Percentiles rank a stretch among this genome's conserved stretches.
Evolutionary conservation across 345 rosid genomes (phyloP).

Genomic region (Gossypium stocksii): DNA sequence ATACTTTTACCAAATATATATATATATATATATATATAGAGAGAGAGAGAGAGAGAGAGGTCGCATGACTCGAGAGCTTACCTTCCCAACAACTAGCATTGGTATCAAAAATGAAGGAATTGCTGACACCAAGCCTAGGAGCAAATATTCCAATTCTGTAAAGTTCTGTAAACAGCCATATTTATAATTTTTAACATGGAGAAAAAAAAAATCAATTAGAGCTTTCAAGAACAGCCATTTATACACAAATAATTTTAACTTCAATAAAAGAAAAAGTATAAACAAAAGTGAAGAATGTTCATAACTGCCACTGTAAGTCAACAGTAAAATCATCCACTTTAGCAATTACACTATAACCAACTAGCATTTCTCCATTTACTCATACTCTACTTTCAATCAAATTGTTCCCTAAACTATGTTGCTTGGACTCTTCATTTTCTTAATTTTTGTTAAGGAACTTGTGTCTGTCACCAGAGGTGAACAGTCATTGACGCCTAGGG

Average conservation of each 20-base stretch:
- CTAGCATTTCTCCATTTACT: not conserved
- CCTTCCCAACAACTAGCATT: conserved; percentile 64
- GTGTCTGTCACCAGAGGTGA: too few relatives aligned
- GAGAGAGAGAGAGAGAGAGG: not conserved
- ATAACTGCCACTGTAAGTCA: not conserved
- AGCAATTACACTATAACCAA: not conserved
- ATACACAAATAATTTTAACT: not conserved
- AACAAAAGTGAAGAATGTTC: not conserved
- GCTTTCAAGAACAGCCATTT: not conserved
- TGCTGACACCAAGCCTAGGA: conserved; percentile 71
- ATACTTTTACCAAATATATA: too few relatives aligned
- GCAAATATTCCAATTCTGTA: conserved; percentile 86
- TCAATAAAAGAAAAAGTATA: not conserved
- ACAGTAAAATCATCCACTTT: not conserved
- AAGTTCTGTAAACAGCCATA: conserved; percentile 49
- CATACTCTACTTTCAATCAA: not conserved
- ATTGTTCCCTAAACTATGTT: not conserved
- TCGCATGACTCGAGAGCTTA: conserved; percentile 17
- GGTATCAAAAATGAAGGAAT: conserved; percentile 80
- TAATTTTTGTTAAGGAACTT: too few relatives aligned
- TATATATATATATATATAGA: too few relatives aligned
- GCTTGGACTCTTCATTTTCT: too few relatives aligned
- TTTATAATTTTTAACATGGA: not conserved
- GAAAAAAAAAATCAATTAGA: not conserved
- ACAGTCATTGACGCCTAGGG: too few relatives aligned